phyloP scores from a whole-genome alignment of 1,284 basidiomycete species.

The Takashimella koratensis region DNA sequence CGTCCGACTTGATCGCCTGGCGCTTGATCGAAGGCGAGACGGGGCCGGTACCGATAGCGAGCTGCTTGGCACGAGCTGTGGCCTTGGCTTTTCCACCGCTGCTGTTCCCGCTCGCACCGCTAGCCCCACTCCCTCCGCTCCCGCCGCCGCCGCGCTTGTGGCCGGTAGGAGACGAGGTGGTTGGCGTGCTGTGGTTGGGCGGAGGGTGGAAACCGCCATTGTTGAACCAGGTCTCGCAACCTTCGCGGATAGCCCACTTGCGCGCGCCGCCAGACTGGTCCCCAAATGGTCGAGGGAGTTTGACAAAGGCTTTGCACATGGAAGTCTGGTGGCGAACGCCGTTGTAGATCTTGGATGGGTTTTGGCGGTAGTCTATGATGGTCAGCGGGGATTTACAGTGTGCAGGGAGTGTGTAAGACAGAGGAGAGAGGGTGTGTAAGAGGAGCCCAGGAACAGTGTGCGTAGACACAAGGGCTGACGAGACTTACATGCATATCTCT shows the following conservation, averaged over 20 bases:
- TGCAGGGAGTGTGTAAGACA: constrained; percentile 1
- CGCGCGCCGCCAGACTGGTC: constrained; percentile 47
- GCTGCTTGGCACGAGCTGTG: constrained; percentile 32
- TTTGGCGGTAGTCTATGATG: constrained; percentile 46
- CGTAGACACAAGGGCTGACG: background rate
- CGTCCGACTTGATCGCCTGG: background rate
- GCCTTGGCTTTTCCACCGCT: constrained; percentile 27
- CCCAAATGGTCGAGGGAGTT: constrained; percentile 46
- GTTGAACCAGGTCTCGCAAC: constrained; percentile 44
- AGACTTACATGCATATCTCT: constrained; percentile 43
- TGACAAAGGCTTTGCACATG: constrained; percentile 49
- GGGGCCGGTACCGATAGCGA: constrained; percentile 28
- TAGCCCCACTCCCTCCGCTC: background rate
- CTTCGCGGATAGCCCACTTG: constrained; percentile 48
- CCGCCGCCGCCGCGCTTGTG: constrained; percentile 4
- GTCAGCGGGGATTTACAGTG: too few relatives aligned
- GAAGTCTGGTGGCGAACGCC: constrained; percentile 50
- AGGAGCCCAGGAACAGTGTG: background rate
- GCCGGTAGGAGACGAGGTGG: constrained; percentile 4
- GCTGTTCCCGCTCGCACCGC: background rate
- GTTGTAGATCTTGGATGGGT: constrained; percentile 50
- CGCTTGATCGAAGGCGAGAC: background rate
- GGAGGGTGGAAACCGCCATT: constrained; percentile 41
- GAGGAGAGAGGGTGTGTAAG: background rate
- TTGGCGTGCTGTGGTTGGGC: constrained; percentile 3